phyloP scores from a whole-genome alignment of 768 basidiomycete genomes.

The Tylopilus rubrobrunneus region DNA sequence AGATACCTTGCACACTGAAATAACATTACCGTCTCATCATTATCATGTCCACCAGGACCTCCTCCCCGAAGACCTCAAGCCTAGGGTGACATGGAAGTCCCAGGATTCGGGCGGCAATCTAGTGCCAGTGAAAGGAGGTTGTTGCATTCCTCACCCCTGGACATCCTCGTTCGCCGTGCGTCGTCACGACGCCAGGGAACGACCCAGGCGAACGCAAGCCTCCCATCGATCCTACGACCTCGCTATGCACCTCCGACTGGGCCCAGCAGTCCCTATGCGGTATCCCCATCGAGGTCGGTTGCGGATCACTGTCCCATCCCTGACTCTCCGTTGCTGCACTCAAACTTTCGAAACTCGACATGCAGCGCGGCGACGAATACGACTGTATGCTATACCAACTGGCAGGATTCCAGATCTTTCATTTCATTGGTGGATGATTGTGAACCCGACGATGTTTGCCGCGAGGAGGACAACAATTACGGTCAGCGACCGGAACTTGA shows the following conservation, averaged over 20 bases:
- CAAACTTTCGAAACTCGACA: slow-evolving; percentile 42
- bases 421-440: slow-evolving; percentile 28
- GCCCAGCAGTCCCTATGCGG: not conserved
- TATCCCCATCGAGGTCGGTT: slow-evolving; percentile 11
- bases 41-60: slow-evolving; percentile 7
- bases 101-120: slow-evolving; percentile 16
- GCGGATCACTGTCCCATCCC: slow-evolving; percentile 22
- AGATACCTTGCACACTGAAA: slow-evolving; percentile 3
- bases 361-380: slow-evolving; percentile 31
- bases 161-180: slow-evolving; percentile 51
- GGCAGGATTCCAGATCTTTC: slow-evolving; percentile 24
- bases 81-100: slow-evolving; percentile 18
- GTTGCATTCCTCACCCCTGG: slow-evolving; percentile 51
- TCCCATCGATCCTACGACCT: slow-evolving; percentile 12
- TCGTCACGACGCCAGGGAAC: slow-evolving; percentile 40
- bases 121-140: slow-evolving; percentile 16
- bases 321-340: slow-evolving; percentile 47
- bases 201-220: not conserved
- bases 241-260: not conserved
- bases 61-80: slow-evolving; percentile 1
- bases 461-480: slow-evolving; percentile 40
- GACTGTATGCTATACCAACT: slow-evolving; percentile 4
- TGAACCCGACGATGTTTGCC: slow-evolving; percentile 31
- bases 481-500: slow-evolving; percentile 4
- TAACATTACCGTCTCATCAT: not conserved